Evolutionary conservation across 2,329 filamentous ascomycete genomes (phyloP).

Genomic region (Sarocladium strictum): DNA sequence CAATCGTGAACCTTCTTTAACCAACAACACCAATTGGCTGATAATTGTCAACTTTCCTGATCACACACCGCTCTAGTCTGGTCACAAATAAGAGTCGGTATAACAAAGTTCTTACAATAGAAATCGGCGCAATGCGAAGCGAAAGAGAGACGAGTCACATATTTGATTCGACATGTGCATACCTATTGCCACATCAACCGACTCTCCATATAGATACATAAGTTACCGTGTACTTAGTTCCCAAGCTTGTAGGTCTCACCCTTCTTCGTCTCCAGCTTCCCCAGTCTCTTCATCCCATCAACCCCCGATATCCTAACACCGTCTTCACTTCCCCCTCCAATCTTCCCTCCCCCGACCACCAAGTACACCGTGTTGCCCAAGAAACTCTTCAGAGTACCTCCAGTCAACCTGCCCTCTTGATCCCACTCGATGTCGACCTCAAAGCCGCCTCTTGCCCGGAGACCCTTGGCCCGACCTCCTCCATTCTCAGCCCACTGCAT

Average conservation of each 20-base stretch:
- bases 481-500: background rate
- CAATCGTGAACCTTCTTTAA: no score
- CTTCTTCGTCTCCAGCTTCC: constrained; percentile 1
- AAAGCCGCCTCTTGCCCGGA: constrained; percentile 9
- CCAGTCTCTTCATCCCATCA: background rate
- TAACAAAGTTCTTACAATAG: no score
- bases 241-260: background rate
- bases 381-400: constrained; percentile 4
- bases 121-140: background rate
- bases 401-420: background rate
- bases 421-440: constrained; percentile 10
- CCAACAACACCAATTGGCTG: no score
- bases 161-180: no score
- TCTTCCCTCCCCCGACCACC: background rate
- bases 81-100: no score
- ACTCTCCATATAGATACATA: background rate
- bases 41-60: no score
- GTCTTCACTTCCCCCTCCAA: background rate
- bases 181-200: no score
- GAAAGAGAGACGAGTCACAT: no score
- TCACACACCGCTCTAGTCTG: no score
- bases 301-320: background rate
- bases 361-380: constrained; percentile 4
- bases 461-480: constrained; percentile 1
- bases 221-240: background rate